phyloP scores from a whole-genome alignment of 805 yeast genomes.

The Debaryomyces maramus region DNA sequence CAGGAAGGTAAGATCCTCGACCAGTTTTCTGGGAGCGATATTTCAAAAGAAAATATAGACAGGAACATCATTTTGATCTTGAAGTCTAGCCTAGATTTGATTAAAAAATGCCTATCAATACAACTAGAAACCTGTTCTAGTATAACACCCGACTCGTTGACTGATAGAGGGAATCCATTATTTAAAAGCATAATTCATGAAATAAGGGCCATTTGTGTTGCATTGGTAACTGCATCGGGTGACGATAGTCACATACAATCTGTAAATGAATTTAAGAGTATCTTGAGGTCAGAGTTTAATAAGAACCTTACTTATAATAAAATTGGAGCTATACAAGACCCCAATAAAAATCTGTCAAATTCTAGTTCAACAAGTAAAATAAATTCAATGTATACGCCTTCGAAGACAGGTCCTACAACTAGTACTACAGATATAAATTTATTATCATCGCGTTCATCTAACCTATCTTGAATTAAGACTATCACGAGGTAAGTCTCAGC shows the following conservation, averaged over 20 bases:
- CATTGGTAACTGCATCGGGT: slow-evolving; percentile 11
- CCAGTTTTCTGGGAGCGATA: slow-evolving; percentile 12
- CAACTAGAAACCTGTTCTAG: neutral
- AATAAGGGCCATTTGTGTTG: slow-evolving; percentile 19
- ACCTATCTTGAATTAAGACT: neutral
- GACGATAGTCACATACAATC: neutral
- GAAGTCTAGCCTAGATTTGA: neutral
- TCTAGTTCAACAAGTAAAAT: slow-evolving; percentile 4
- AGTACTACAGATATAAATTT: neutral
- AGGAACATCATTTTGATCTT: slow-evolving; percentile 5
- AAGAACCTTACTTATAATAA: neutral
- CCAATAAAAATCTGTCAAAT: neutral
- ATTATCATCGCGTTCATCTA: slow-evolving; percentile 5
- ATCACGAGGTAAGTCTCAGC: no score
- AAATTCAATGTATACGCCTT: neutral
- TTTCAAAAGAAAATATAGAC: slow-evolving; percentile 7
- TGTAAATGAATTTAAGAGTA: slow-evolving; percentile 6
- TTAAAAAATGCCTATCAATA: neutral
- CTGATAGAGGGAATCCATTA: slow-evolving; percentile 1
- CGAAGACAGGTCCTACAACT: slow-evolving; percentile 1
- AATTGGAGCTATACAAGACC: neutral
- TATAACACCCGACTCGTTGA: neutral
- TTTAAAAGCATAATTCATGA: slow-evolving; percentile 21
- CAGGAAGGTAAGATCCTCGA: slow-evolving; percentile 27
- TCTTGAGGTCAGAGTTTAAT: neutral